phyloP scores from a whole-genome alignment of 2,329 filamentous ascomycete species.

The Aspergillus bombycis region DNA sequence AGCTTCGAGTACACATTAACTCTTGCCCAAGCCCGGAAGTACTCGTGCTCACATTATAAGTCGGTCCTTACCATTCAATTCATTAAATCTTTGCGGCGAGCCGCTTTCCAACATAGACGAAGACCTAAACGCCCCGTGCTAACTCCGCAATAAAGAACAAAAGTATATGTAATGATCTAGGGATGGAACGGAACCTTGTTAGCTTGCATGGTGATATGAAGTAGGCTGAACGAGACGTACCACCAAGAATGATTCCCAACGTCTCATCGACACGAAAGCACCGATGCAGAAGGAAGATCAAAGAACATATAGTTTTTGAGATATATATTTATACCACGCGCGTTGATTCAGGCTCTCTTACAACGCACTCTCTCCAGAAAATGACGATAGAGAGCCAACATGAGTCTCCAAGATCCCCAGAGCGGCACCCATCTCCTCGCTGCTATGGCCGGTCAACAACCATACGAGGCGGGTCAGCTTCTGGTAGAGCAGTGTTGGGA shows the following conservation, averaged over 20 bases:
- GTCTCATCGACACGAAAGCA: constrained; percentile 16
- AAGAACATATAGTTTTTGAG: not conserved
- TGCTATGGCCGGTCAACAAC: constrained; percentile 42
- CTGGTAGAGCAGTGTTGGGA: constrained; percentile 40
- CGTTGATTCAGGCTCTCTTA: constrained; percentile 5
- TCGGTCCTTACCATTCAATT: constrained; percentile 23
- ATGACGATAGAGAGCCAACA: constrained; percentile 17
- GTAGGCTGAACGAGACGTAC: not conserved
- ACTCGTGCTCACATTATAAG: constrained; percentile 25
- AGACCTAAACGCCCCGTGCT: constrained; percentile 16
- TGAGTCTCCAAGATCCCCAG: constrained; percentile 33
- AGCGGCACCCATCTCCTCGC: constrained; percentile 31
- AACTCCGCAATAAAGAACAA: constrained; percentile 13
- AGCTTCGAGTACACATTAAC: constrained; percentile 17
- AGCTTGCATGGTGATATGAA: not conserved
- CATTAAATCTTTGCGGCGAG: constrained; percentile 25
- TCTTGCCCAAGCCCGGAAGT: constrained; percentile 13
- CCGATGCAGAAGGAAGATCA: constrained; percentile 8
- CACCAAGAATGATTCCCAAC: not conserved
- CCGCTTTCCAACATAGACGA: constrained; percentile 14
- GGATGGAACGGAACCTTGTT: not conserved
- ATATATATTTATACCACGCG: not conserved
- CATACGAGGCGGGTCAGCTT: constrained; percentile 40
- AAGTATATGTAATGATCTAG: not conserved
- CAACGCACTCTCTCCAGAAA: constrained; percentile 17